phyloP scores from a whole-genome alignment of 805 yeast species.

The Starmerella stigmatis region DNA sequence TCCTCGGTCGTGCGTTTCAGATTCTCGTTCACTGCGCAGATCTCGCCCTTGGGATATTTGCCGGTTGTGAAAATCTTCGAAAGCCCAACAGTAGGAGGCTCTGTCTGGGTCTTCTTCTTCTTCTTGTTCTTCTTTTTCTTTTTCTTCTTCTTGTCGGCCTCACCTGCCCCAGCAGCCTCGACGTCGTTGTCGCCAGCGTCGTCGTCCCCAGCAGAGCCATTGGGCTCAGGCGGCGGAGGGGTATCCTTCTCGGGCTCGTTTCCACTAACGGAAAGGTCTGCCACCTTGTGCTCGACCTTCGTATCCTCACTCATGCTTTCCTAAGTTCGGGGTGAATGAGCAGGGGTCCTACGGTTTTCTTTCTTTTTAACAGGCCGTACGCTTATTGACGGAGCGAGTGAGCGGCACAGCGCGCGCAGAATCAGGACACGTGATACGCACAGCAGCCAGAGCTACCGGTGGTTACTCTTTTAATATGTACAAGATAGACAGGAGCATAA shows the following conservation, averaged over 20 bases:
- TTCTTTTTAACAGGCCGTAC: no score
- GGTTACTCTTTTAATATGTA: no score
- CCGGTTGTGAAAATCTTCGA: slow-evolving; percentile 59
- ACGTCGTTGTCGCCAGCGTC: neutral
- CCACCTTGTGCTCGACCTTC: neutral
- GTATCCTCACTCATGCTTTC: neutral
- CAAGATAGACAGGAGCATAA: no score
- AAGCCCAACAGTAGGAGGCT: slow-evolving; percentile 50
- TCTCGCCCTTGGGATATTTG: slow-evolving; percentile 25
- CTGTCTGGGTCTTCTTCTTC: slow-evolving; percentile 42
- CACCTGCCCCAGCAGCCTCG: slow-evolving; percentile 22
- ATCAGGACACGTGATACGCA: no score
- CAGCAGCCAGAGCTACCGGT: no score
- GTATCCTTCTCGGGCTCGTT: neutral
- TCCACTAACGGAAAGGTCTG: neutral
- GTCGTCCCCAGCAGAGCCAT: neutral
- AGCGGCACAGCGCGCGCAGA: no score
- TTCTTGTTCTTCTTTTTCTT: slow-evolving; percentile 52
- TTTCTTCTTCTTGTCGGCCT: slow-evolving; percentile 31
- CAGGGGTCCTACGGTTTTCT: neutral
- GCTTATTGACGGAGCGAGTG: no score
- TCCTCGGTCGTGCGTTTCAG: slow-evolving; percentile 67
- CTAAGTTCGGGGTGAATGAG: neutral
- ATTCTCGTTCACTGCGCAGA: slow-evolving; percentile 14
- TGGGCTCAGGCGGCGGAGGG: neutral